Evolutionary conservation across 495 filamentous ascomycete genomes (phyloP), one percentile per base, ranked within the genome.

Genomic region (Pseudomonodictys pantanalensis): DNA sequence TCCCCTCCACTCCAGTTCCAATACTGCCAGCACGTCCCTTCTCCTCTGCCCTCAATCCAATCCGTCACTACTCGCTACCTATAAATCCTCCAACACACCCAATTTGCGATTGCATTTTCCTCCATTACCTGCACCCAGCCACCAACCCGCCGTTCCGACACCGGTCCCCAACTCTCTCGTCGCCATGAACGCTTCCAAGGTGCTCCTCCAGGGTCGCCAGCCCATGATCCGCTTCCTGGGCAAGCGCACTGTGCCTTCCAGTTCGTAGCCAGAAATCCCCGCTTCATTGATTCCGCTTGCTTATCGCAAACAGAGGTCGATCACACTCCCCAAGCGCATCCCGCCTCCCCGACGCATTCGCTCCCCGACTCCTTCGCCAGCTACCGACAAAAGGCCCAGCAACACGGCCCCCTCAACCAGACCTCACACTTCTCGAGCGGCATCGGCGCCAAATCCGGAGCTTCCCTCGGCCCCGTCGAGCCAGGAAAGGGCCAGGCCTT

Each of bases 361-460:
- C 80, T 87, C 18, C 85, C 85, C 35, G 80, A 86, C 64, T 87
- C 87, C 42, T 98, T 98, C 79, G 90, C 90, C 59, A 77, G 84
- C 66, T 98, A 98, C 83, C 86, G 93, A 68, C 83, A 86, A 71
- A 90, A 90, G 75, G 95, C 92, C 24, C 88, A 91, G 73, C 92
- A 96, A 71, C 92, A 96, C 73, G 93, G 93, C 20, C 93, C 93
- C 9, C 84, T 97, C 45, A 79, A 73, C 56, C 80, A 80, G 61
- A 79, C 81, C 64, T 77, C 47, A 28, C 60, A 68, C 30, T 76
- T 64, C 71, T 69, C 56, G 35, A 69, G 70, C 38, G 79, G 78
- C 47, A 81, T 93, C 42, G 90, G 90, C 49, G 80, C 82, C 42
- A 69, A 73, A 32, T 63, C 89, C 1, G 91, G 88, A 24, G 75